Percentiles rank a stretch among this genome's conserved stretches.
Evolutionary conservation across 148 eudicot genomes (phyloP).

Genomic region (Suaeda aralocaspica): DNA sequence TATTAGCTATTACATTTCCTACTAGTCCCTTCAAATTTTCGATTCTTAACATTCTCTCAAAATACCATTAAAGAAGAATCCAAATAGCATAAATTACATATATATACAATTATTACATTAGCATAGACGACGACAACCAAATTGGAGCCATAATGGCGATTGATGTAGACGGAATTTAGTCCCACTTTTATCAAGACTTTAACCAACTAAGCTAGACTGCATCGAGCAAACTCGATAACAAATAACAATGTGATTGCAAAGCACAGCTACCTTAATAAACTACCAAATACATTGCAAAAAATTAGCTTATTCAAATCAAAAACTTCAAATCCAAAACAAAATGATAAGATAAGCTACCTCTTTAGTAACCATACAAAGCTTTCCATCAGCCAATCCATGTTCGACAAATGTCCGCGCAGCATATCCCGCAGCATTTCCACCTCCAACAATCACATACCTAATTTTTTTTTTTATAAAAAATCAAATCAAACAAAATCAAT

Average conservation of each 20-base stretch:
- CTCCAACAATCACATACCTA: conserved; percentile 96
- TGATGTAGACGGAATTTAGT: too few relatives aligned
- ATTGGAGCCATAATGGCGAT: too few relatives aligned
- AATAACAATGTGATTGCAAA: neutral
- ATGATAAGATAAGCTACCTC: conserved; percentile 44
- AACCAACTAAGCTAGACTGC: too few relatives aligned
- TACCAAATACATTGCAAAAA: neutral
- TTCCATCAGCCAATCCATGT: conserved; percentile 87
- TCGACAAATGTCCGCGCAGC: conserved; percentile 90
- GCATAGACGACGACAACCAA: too few relatives aligned
- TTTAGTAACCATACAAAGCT: conserved; percentile 87
- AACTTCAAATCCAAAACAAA: neutral
- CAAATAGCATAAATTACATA: too few relatives aligned
- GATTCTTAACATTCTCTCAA: neutral
- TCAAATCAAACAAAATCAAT: conserved; percentile 7
- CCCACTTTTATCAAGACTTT: too few relatives aligned
- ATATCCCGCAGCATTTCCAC: conserved; percentile 97
- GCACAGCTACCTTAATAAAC: neutral
- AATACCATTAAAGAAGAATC: too few relatives aligned
- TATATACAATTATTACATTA: too few relatives aligned
- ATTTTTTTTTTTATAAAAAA: neutral
- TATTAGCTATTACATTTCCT: neutral
- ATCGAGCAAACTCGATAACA: too few relatives aligned
- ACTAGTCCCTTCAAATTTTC: neutral
- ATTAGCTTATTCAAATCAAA: neutral